phyloP scores from a whole-genome alignment of 495 filamentous ascomycete species.

The Trichoderma asperelloides region DNA sequence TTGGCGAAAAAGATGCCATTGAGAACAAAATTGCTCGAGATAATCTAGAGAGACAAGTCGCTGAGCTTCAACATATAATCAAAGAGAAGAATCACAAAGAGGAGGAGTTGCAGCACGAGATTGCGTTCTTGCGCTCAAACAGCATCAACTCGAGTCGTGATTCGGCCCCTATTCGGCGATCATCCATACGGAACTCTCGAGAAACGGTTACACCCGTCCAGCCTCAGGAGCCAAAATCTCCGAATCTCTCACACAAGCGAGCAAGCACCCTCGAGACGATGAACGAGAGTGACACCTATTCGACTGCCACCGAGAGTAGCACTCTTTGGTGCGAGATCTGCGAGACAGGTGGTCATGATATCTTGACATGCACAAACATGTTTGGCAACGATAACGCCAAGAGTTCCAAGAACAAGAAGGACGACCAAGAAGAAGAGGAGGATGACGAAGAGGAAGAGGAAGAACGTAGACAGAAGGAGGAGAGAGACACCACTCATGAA shows the following conservation, averaged over 20 bases:
- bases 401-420: neutral
- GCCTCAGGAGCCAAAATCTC: conserved; percentile 28
- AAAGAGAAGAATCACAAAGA: conserved; percentile 68
- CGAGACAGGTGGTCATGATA: conserved; percentile 87
- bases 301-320: conserved; percentile 62
- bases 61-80: conserved; percentile 60
- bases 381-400: conserved; percentile 40
- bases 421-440: conserved; percentile 8
- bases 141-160: conserved; percentile 29
- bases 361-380: conserved; percentile 86
- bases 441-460: conserved; percentile 23
- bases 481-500: conserved; percentile 33
- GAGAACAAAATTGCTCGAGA: conserved; percentile 47
- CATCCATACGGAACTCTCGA: conserved; percentile 49
- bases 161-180: conserved; percentile 44
- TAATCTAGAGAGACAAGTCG: conserved; percentile 59
- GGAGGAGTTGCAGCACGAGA: conserved; percentile 83
- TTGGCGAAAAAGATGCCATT: conserved; percentile 40
- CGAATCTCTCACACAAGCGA: conserved; percentile 34
- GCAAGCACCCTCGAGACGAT: conserved; percentile 44
- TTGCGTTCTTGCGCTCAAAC: conserved; percentile 54
- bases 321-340: conserved; percentile 92
- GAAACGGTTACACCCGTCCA: conserved; percentile 46
- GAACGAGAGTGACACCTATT: conserved; percentile 65
- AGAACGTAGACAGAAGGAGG: conserved; percentile 9